phyloP scores from a whole-genome alignment of 208 protist species.

The Crithidia expoeki region DNA sequence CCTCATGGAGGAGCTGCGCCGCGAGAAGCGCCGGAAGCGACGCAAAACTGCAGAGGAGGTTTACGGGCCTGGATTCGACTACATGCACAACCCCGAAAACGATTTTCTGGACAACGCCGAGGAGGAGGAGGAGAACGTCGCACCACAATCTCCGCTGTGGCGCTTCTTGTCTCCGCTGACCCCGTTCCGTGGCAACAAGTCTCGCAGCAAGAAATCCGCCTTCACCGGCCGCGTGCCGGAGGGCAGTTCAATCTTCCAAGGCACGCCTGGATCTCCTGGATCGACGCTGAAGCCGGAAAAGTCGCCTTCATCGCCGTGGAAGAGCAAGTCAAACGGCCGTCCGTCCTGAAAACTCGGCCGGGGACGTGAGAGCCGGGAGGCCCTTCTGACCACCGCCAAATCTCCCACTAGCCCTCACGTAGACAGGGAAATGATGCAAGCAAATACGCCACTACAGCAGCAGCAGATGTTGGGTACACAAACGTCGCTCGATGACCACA shows the following conservation, averaged over 20 bases:
- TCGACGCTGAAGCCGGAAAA: neutral
- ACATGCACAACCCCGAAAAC: constrained; percentile 36
- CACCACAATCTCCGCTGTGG: constrained; percentile 14
- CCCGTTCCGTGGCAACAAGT: constrained; percentile 3
- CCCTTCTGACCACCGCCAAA: neutral
- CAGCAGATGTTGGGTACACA: constrained; percentile 3
- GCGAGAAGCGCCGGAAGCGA: constrained; percentile 21
- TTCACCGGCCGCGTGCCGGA: constrained; percentile 12
- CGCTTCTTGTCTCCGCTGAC: constrained; percentile 28
- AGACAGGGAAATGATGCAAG: constrained; percentile 15
- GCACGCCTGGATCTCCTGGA: neutral
- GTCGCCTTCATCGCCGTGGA: constrained; percentile 6
- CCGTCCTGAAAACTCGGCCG: constrained; percentile 33
- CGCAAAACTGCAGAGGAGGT: constrained; percentile 49
- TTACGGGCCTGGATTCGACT: constrained; percentile 30
- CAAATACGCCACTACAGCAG: constrained; percentile 11
- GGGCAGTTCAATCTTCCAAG: neutral
- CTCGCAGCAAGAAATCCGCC: constrained; percentile 16
- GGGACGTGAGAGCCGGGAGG: constrained; percentile 15
- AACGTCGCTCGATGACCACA: neutral
- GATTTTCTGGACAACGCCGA: neutral
- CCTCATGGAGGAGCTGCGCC: constrained; percentile 37
- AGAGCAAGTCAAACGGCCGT: neutral
- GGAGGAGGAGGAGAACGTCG: neutral
- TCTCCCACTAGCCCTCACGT: constrained; percentile 9